phyloP scores from a whole-genome alignment of 345 rosid species.

The Eucalyptus cloeziana region DNA sequence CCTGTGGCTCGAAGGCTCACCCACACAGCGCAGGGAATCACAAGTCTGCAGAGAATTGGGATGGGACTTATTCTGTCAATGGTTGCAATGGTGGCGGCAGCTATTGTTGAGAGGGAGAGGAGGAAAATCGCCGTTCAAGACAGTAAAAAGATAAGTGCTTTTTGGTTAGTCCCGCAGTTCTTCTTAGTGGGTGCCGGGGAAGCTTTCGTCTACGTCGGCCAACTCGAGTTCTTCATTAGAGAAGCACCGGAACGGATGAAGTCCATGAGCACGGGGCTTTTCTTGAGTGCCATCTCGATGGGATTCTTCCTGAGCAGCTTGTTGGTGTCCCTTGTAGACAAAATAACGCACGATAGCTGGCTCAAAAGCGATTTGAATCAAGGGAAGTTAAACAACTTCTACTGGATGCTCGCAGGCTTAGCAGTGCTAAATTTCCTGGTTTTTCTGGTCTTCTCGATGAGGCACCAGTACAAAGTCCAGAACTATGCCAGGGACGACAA shows the following conservation, averaged over 20 bases:
- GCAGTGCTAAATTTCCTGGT: slow-evolving; percentile 56
- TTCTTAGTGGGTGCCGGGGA: slow-evolving; percentile 92
- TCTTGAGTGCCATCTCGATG: slow-evolving; percentile 73
- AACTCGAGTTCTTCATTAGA: slow-evolving; percentile 85
- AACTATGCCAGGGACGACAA: not conserved
- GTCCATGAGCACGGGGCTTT: slow-evolving; percentile 92
- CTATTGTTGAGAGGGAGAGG: slow-evolving; percentile 47
- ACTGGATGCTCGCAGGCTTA: slow-evolving; percentile 59
- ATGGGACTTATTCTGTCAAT: slow-evolving; percentile 57
- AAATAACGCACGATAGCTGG: slow-evolving; percentile 46
- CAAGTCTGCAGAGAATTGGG: slow-evolving; percentile 89
- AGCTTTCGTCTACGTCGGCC: slow-evolving; percentile 85
- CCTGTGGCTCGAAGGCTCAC: slow-evolving; percentile 55
- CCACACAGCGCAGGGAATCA: slow-evolving; percentile 46
- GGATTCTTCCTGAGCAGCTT: slow-evolving; percentile 84
- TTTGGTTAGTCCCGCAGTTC: slow-evolving; percentile 73
- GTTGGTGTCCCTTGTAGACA: slow-evolving; percentile 60
- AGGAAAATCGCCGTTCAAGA: slow-evolving; percentile 16
- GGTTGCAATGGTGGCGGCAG: slow-evolving; percentile 61
- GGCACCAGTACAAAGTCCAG: slow-evolving; percentile 60
- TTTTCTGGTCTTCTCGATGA: slow-evolving; percentile 39
- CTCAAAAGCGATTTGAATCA: slow-evolving; percentile 55
- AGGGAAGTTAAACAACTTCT: slow-evolving; percentile 57
- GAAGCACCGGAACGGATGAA: slow-evolving; percentile 93
- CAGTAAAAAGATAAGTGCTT: slow-evolving; percentile 34